Evolutionary conservation across 1,139 yeast genomes (phyloP), one percentile per base, ranked within the genome.

Genomic region (Geotrichum bryndzae): DNA sequence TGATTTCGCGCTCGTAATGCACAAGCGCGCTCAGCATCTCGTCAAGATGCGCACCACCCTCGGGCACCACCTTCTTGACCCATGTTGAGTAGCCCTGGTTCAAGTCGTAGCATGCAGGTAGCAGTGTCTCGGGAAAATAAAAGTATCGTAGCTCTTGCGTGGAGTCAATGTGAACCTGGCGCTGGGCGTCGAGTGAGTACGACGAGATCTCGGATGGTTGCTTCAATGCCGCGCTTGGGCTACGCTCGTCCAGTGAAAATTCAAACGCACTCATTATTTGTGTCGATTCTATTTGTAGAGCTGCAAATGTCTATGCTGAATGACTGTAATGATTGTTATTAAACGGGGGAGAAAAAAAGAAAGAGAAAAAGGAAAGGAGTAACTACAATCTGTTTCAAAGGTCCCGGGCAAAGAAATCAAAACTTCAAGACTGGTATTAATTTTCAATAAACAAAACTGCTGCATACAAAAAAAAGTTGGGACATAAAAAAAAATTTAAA

Each of bases 201-300:
- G 82, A 73, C 56, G 82, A 77, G 3, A 90, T 67, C 72, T 90
- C 96, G 64, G 84, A 85, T 7, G 97, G 97, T 72, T 88, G 92
- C 79, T 86, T 80, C 48, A 83, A 63, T 10, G 76, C 69, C 46
- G 74, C 70, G 41, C 66, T 68, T 5, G 38, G 54, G 25, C 73
- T 66, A 50, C 77, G 68, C 33, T 73, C 66, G 6, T 63, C 60
- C 13, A 75, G 63, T 1, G 74, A 71, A 53, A 73, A 56, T 53
- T 54, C 45, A 31, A 29, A 46, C 4, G 31, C 53, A n/a, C 52
- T 3, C 61, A 59, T 59, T 48, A 15, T 51, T 31, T 8, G 29
- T 50, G 18, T 50, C n/a, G 8, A 41, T n/a, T n/a, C 18, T 41
- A 5, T 41, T n/a, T n/a, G 22, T 41, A 18, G n/a, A 15, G 5